Evolutionary conservation across 2,329 filamentous ascomycete genomes (phyloP), one percentile per base, ranked within the genome.

Genomic region (Scedosporium minutisporum): DNA sequence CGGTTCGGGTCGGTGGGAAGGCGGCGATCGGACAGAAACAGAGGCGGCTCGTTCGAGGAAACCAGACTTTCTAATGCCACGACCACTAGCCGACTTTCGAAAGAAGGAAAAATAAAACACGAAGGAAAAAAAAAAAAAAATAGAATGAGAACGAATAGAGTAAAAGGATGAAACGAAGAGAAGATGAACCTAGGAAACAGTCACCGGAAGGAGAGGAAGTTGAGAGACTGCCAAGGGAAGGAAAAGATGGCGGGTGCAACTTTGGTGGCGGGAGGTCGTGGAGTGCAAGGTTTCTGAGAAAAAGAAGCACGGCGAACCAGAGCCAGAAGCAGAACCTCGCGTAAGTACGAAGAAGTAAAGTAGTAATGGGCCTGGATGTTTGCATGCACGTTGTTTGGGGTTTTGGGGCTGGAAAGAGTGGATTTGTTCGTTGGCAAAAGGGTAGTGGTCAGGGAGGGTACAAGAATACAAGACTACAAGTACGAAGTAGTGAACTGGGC

Each of bases 21-120:
- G 12, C 18, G 51, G 12, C 51, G 51, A 55, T 55, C 51, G n/a
- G 44, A 18, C 27, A 51, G 38, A 21, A 59, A 48, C 38, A 58
- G 41, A 58, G 59, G 42, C 21, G 63, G 57, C 23, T 48, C 59
- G 51, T n/a, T 27, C 58, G 42, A 57, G 58, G 51, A 44, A 58
- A 38, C 29, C 21, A 42, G 33, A 38, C 23, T 23, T 23, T 12
- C 51, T 14, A 55, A 55, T 55, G 12, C 18, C 12, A 9, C 23
- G 51, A 55, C 51, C 12, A 14, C 12, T 29, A 16, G 51, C 23
- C 23, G 51, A 55, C 55, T 18, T 18, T 57, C 60, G 53, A 62
- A 63, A 48, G 60, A 60, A 60, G 58, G 41, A 38, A 55, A 55
- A 27, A 51, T 27, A 46, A 29, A 51, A 12, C 21, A 21, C 58